These are phyloP conservation scores for Amauroascus verrucosus DNA, from an alignment of 2,329 filamentous ascomycete genomes.

Conservation along the genomic window DNA sequence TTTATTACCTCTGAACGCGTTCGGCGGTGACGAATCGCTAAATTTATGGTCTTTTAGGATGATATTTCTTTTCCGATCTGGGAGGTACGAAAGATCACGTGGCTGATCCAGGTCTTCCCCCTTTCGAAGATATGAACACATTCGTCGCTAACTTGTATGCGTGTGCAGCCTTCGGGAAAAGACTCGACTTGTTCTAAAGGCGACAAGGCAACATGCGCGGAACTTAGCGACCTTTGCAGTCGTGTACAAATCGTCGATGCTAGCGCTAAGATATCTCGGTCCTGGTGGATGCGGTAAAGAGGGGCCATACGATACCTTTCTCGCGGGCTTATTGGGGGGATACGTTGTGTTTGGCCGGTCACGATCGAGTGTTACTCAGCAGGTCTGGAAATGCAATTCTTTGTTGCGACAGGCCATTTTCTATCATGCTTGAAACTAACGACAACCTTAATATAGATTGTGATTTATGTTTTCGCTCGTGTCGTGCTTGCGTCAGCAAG, in stretches of 20 bases:
- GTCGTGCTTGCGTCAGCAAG: constrained; percentile 77
- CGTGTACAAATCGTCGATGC: constrained; percentile 76
- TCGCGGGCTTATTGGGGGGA: constrained; percentile 78
- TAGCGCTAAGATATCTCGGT: constrained; percentile 55
- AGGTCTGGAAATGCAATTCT: constrained; percentile 17
- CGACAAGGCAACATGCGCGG: constrained; percentile 78
- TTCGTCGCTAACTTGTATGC: constrained; percentile 9
- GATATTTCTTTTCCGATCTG: constrained; percentile 92
- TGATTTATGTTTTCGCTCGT: constrained; percentile 93
- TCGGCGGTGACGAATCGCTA: constrained; percentile 16
- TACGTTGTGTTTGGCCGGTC: constrained; percentile 84
- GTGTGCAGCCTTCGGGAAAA: constrained; percentile 59
- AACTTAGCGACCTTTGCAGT: constrained; percentile 88
- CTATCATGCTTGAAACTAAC: background rate
- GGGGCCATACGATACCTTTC: constrained; percentile 70
- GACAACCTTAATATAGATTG: constrained; percentile 51
- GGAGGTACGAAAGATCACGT: constrained; percentile 50
- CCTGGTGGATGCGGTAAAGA: constrained; percentile 42
- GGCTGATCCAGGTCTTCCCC: constrained; percentile 3
- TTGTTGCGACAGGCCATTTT: constrained; percentile 7
- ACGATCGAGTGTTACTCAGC: constrained; percentile 76
- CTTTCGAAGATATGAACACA: background rate
- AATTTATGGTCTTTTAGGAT: constrained; percentile 52
- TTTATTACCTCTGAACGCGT: background rate
- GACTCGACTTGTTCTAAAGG: constrained; percentile 63